Evolutionary conservation across 306 rosid species (phyloP), one percentile per base, ranked within the genome.

Genomic region (Cucurbita argyrosperma): DNA sequence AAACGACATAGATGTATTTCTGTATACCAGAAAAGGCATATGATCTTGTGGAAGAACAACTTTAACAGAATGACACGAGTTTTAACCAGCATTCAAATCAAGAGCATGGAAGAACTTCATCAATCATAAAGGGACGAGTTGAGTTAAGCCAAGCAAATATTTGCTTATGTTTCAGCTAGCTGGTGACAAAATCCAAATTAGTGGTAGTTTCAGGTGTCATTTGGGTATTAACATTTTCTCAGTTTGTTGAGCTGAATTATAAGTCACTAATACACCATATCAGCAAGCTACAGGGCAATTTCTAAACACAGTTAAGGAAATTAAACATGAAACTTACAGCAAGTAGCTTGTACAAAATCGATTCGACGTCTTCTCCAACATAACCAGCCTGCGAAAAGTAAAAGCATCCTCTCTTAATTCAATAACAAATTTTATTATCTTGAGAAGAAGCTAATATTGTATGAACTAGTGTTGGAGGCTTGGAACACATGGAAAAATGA

Each of bases 321-420:
- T 50, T 61, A 71, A 79, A 84, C 26, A 53, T 21, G 12, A 77
- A 50, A 77, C 92, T 76, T 87, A 93, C 98, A 86, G 86, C 89
- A 74, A 93, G 96, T 79, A 93, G 84, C 82, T 93, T 93, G 66
- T 89, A 79, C 81, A 93, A 83, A 82, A 93, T 89, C 52, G 98
- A 93, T 80, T 93, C 98, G 0, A 93, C 98, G 76, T 93, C 97
- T 83, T 93, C 97, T 80, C 98, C 98, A 71, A 93, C 98, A 83
- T 93, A 93, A 76, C 98, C 98, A 30, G 98, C 98, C 97, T 93
- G 90, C 86, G 87, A 76, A 85, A 80, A 60, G 46, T 70, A 72
- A 49, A 35, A 60, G 16, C 51, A 82, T 51, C 55, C 70, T 76
- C 77, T 66, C 69, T 79, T 42, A 88, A 80, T 74, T 71, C 21